A percentile compares a stretch with the other conserved stretches of the same genome.
Conservation (phyloP, 345 rosid genomes). For the Acer yangbiense region DNA sequence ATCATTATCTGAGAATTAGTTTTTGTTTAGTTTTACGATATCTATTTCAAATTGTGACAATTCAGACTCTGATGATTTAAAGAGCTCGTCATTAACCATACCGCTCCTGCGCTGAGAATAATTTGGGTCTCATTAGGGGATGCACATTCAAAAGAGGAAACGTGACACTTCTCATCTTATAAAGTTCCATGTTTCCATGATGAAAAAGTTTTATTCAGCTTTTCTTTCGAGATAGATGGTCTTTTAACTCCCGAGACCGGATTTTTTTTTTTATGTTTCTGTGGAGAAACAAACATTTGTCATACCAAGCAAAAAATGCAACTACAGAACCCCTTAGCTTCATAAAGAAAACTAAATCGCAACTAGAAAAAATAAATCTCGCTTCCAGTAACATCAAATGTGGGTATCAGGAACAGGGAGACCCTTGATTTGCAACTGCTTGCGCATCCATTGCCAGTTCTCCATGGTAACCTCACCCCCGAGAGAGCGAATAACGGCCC, state of each 20-base stretch:
- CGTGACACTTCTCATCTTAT: too few relatives aligned
- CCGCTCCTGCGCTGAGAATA: too few relatives aligned
- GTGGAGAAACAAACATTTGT: background rate
- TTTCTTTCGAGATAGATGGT: too few relatives aligned
- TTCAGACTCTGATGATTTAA: too few relatives aligned
- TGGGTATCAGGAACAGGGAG: conserved; percentile 52
- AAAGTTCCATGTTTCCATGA: too few relatives aligned
- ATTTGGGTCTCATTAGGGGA: too few relatives aligned
- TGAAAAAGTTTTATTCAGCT: too few relatives aligned
- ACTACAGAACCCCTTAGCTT: conserved; percentile 26
- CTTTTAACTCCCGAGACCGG: background rate
- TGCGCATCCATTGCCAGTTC: conserved; percentile 92
- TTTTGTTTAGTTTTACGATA: too few relatives aligned
- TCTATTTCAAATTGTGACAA: too few relatives aligned
- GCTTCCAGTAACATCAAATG: conserved; percentile 26
- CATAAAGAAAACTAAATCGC: conserved; percentile 12
- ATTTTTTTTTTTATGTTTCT: background rate
- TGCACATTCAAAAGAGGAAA: too few relatives aligned
- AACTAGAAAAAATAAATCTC: background rate
- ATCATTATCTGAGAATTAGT: too few relatives aligned
- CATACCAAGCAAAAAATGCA: conserved; percentile 35
- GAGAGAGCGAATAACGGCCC: conserved; percentile 76
- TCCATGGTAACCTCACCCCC: conserved; percentile 94
- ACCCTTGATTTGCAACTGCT: conserved; percentile 77
- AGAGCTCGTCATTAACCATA: too few relatives aligned